These are phyloP conservation scores for Suillus cothurnatus DNA, from an alignment of 768 basidiomycete species.

Conservation along the genomic window DNA sequence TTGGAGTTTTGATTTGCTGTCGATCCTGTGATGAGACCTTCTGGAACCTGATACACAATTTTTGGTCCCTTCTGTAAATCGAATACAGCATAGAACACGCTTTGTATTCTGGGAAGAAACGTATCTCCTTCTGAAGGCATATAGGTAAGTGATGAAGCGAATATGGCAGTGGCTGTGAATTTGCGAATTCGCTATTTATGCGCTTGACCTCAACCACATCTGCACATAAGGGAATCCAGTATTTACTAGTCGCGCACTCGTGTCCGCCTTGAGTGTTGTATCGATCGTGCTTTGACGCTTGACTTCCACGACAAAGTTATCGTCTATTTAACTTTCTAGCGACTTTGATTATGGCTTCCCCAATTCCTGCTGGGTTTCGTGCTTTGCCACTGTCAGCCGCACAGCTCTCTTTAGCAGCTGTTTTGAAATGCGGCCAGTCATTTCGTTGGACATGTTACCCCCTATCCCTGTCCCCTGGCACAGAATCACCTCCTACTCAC, in stretches of 20 bases:
- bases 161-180: slow-evolving; percentile 6
- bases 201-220: background rate
- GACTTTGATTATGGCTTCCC: slow-evolving; percentile 7
- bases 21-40: slow-evolving; percentile 72
- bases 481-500: slow-evolving; percentile 33
- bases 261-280: background rate
- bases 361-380: slow-evolving; percentile 47
- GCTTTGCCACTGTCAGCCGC: slow-evolving; percentile 59
- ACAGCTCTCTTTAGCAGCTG: slow-evolving; percentile 78
- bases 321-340: background rate
- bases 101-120: slow-evolving; percentile 77
- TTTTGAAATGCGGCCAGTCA: slow-evolving; percentile 81
- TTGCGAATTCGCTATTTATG: background rate
- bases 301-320: background rate
- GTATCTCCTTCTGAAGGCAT: slow-evolving; percentile 60
- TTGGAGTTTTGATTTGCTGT: slow-evolving; percentile 34
- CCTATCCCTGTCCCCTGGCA: slow-evolving; percentile 27
- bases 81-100: slow-evolving; percentile 94
- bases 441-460: slow-evolving; percentile 77
- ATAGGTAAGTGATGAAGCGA: background rate
- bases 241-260: background rate
- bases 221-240: background rate
- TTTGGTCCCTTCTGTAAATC: slow-evolving; percentile 85
- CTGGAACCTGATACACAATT: slow-evolving; percentile 92
- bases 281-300: background rate